These are phyloP conservation scores for Ceratocystis smalleyi DNA, from an alignment of 2,329 filamentous ascomycete genomes.

Conservation along the genomic window DNA sequence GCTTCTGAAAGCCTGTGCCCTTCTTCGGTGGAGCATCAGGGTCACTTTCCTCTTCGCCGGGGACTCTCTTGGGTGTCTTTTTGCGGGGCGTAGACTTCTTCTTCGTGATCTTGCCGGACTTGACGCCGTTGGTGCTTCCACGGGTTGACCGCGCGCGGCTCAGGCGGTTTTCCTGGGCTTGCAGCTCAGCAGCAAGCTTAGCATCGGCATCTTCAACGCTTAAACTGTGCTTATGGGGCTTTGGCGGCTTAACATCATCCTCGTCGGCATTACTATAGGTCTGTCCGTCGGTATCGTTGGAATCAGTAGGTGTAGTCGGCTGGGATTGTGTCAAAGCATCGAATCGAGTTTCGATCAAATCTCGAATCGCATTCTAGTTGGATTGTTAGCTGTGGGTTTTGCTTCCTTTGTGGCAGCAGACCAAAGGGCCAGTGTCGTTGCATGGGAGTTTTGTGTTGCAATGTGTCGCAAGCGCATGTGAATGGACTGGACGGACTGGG, in stretches of 20 bases:
- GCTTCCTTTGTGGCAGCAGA: neutral
- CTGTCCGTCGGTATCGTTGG: constrained; percentile 25
- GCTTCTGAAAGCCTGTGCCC: constrained; percentile 85
- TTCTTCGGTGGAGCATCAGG: constrained; percentile 58
- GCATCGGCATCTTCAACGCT: constrained; percentile 61
- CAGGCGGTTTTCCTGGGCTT: constrained; percentile 75
- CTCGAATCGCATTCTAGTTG: constrained; percentile 51
- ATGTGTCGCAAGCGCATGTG: neutral
- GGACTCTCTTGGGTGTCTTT: constrained; percentile 54
- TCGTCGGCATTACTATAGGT: constrained; percentile 15
- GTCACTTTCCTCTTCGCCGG: constrained; percentile 31
- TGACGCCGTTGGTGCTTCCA: constrained; percentile 48
- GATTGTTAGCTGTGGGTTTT: neutral
- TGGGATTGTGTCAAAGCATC: constrained; percentile 47
- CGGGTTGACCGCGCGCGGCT: constrained; percentile 56
- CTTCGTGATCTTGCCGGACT: constrained; percentile 49
- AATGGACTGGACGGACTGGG: neutral
- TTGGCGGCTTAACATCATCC: constrained; percentile 21
- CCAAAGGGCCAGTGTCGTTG: neutral
- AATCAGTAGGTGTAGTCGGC: constrained; percentile 22
- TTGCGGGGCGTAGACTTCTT: constrained; percentile 55
- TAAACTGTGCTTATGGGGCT: constrained; percentile 21
- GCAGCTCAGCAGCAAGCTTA: constrained; percentile 68
- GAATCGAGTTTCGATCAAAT: constrained; percentile 57
- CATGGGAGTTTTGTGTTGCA: neutral